Evolutionary conservation across 148 eudicot genomes (phyloP).

Genomic region (Polygonum maritimum): DNA sequence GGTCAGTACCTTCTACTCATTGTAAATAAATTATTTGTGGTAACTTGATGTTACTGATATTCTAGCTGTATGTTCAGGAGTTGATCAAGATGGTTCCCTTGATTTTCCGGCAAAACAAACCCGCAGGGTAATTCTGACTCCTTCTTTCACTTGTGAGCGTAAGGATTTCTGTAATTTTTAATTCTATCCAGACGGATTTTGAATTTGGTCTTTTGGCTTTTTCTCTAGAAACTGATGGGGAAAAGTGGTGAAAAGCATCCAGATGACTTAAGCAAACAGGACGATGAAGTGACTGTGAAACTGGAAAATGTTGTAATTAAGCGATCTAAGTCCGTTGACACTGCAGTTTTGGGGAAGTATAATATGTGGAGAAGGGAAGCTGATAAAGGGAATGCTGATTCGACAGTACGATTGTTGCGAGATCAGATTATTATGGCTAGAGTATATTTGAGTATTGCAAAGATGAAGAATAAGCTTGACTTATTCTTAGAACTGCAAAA

Average conservation of each 20-base stretch:
- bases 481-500: constrained; percentile 68
- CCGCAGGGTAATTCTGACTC: constrained; percentile 48
- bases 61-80: constrained; percentile 27
- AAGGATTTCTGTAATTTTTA: neutral
- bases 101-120: constrained; percentile 56
- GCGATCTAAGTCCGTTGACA: constrained; percentile 84
- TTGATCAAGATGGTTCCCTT: constrained; percentile 33
- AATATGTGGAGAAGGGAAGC: constrained; percentile 83
- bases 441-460: constrained; percentile 75
- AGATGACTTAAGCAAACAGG: constrained; percentile 62
- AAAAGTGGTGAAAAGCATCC: constrained; percentile 67
- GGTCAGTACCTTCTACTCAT: constrained; percentile 17
- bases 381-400: constrained; percentile 77
- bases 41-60: neutral
- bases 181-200: neutral
- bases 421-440: constrained; percentile 96
- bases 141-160: neutral
- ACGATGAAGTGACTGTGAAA: constrained; percentile 63
- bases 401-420: constrained; percentile 75
- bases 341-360: constrained; percentile 88
- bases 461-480: constrained; percentile 58
- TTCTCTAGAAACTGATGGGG: constrained; percentile 56
- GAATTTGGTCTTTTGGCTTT: neutral
- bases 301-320: constrained; percentile 92
- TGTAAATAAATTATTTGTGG: neutral